These are phyloP conservation scores for Rhynchosporium graminicola DNA, from an alignment of 2,329 filamentous ascomycete species.

Conservation along the genomic window DNA sequence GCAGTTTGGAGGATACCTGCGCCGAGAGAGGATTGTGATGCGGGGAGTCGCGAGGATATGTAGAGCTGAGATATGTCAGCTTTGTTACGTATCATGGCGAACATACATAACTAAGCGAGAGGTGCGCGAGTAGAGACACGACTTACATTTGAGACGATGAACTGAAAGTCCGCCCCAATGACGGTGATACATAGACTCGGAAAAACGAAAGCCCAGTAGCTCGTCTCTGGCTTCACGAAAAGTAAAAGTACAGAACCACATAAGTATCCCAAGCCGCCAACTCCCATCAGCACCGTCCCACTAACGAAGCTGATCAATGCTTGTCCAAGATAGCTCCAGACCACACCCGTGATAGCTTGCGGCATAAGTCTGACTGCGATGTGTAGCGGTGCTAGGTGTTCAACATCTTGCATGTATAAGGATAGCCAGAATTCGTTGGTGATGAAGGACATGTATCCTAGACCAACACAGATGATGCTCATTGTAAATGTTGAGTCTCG, in stretches of 20 bases:
- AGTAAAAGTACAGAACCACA: slow-evolving; percentile 53
- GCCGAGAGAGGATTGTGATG: slow-evolving; percentile 61
- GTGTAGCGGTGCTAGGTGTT: slow-evolving; percentile 51
- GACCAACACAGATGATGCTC: slow-evolving; percentile 48
- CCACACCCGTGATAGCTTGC: slow-evolving; percentile 62
- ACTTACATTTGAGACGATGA: slow-evolving; percentile 67
- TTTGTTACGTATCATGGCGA: neutral
- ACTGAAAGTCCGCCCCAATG: slow-evolving; percentile 67
- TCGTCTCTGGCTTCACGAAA: slow-evolving; percentile 54
- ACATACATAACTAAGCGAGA: too few species aligned
- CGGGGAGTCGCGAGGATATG: slow-evolving; percentile 50
- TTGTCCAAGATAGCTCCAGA: slow-evolving; percentile 64
- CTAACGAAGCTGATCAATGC: slow-evolving; percentile 62
- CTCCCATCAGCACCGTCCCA: slow-evolving; percentile 61
- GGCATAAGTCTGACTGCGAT: slow-evolving; percentile 58
- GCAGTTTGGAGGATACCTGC: slow-evolving; percentile 70
- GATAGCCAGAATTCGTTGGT: slow-evolving; percentile 63
- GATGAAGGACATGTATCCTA: slow-evolving; percentile 65
- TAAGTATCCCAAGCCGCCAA: slow-evolving; percentile 46
- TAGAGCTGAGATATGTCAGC: slow-evolving; percentile 55
- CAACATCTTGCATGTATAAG: slow-evolving; percentile 63
- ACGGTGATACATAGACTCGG: slow-evolving; percentile 61
- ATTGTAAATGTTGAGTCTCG: slow-evolving; percentile 65
- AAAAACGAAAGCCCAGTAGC: slow-evolving; percentile 68
- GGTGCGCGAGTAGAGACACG: slow-evolving; percentile 11